Percentiles rank a stretch among this genome's conserved stretches.
Evolutionary conservation across 768 basidiomycete species (phyloP).

Genomic region (Guyanaporus albipodus): DNA sequence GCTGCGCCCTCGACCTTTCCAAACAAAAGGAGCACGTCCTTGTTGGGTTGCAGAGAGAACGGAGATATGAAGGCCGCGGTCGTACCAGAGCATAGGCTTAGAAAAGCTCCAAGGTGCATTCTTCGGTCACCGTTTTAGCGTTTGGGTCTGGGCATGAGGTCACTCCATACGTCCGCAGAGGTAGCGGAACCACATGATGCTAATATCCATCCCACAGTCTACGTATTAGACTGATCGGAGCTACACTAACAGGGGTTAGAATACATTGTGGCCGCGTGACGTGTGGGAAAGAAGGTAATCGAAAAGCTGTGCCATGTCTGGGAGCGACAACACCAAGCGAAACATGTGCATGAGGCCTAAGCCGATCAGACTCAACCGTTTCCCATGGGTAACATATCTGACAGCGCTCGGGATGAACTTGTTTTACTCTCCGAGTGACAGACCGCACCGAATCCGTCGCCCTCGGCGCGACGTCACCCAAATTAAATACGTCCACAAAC

Average conservation of each 20-base stretch:
- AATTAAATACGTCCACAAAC: slow-evolving; percentile 2
- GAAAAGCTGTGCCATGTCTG: slow-evolving; percentile 2
- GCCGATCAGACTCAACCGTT: neutral
- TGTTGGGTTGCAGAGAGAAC: slow-evolving; percentile 1
- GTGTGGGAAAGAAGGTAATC: neutral
- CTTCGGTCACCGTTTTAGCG: slow-evolving; percentile 2
- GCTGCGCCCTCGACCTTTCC: slow-evolving; percentile 14
- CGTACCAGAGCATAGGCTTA: neutral
- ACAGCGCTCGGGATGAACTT: neutral
- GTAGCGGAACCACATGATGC: slow-evolving; percentile 4
- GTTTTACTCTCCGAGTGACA: neutral
- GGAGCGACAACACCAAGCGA: too few species aligned
- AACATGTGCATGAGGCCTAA: too few species aligned
- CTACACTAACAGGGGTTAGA: slow-evolving; percentile 8
- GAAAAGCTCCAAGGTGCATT: slow-evolving; percentile 5
- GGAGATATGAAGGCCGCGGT: slow-evolving; percentile 14
- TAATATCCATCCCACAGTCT: neutral
- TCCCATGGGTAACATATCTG: neutral
- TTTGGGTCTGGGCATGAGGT: slow-evolving; percentile 2
- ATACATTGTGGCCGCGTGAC: neutral
- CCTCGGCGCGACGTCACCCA: neutral
- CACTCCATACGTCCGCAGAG: slow-evolving; percentile 1
- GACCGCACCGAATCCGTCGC: neutral
- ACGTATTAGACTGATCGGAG: slow-evolving; percentile 3
- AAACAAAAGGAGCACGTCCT: slow-evolving; percentile 2